Conservation (phyloP, 2,329 filamentous ascomycete genomes). For the Aspergillus carbonarius region DNA sequence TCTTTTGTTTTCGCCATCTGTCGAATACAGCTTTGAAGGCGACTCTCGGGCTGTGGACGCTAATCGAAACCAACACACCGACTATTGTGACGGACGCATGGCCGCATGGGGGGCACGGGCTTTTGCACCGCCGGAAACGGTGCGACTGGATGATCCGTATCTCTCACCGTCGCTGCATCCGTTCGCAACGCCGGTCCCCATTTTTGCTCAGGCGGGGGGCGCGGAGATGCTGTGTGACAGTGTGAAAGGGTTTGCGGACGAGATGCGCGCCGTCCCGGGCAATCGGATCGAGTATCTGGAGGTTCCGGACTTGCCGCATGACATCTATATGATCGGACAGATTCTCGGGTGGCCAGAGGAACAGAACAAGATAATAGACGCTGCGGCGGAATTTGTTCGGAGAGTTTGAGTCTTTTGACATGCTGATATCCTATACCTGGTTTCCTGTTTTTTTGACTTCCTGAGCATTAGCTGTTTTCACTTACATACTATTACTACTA, state of each 20-base stretch:
- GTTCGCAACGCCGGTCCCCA: slow-evolving; percentile 18
- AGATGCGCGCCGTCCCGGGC: neutral
- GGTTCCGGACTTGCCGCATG: slow-evolving; percentile 15
- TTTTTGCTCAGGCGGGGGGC: slow-evolving; percentile 17
- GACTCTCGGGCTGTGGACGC: neutral
- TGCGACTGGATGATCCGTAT: slow-evolving; percentile 17
- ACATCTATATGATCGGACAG: slow-evolving; percentile 17
- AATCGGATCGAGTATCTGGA: slow-evolving; percentile 17
- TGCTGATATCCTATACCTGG: no score
- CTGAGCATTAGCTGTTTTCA: no score
- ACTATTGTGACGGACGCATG: slow-evolving; percentile 14
- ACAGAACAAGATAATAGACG: slow-evolving; percentile 6
- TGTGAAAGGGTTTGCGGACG: slow-evolving; percentile 1
- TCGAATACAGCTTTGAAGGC: neutral
- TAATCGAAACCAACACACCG: slow-evolving; percentile 14
- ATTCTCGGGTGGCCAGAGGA: slow-evolving; percentile 17
- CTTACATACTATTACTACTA: no score
- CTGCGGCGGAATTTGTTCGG: neutral
- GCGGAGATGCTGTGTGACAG: slow-evolving; percentile 17
- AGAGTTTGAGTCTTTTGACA: neutral
- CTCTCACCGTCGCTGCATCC: slow-evolving; percentile 16
- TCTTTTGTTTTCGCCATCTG: slow-evolving; percentile 4
- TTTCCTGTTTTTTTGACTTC: no score
- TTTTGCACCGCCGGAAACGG: slow-evolving; percentile 13
- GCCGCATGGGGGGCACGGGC: slow-evolving; percentile 18